Base-by-base conservation (phyloP, 768 basidiomycete species). In the Chlorophyllum brunneum region DNA sequence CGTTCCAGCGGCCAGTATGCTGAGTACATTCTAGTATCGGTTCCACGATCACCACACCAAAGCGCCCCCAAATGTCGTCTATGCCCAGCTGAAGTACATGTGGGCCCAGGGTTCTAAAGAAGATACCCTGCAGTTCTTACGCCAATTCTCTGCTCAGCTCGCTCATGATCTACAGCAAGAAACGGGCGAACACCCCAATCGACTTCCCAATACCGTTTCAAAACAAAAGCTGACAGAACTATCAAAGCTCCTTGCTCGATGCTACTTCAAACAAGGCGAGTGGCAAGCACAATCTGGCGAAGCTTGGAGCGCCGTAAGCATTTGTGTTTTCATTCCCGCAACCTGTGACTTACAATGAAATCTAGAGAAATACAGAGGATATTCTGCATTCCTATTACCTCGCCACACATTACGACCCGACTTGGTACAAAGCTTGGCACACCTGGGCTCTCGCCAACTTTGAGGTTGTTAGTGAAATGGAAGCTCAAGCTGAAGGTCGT, bases 391-490 rank as follows among this genome's bases (percentile, higher is more conserved):
- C 90, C 3, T 98, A 97, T 68, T 76, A 80, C 45, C 76, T 86
- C 26, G 91, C 97, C 0, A 98, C 97, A 2, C 85, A 88, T 60
- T 91, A 91, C 58, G 95, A 98, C 65, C 82, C 88, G 3, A 76
- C 79, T n/a, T 99, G 97, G 97, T 98, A 98, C 69, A 98, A 99
- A 65, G 97, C 95, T 15, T 98, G 95, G 95, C 97, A 99, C 63
- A 93, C 92, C 0, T 99, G 94, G 93, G 95, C 97, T 2, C 74
- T 98, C 48, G 88, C 94, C 2, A 98, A 98, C 67, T 95, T 97
- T 58, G 93, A 98, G 50, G 92, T 98, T 56, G 84, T 98, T 56
- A 77, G 80, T 23, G 81, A 87, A 60, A 72, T 95, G 61, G 93
- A 95, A 65, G 78, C 70, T 37, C 83, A 83, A 61, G 70, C 67